Conservation (phyloP, 2,329 filamentous ascomycete species). For the Aspergillus oerlinghausenensis region DNA sequence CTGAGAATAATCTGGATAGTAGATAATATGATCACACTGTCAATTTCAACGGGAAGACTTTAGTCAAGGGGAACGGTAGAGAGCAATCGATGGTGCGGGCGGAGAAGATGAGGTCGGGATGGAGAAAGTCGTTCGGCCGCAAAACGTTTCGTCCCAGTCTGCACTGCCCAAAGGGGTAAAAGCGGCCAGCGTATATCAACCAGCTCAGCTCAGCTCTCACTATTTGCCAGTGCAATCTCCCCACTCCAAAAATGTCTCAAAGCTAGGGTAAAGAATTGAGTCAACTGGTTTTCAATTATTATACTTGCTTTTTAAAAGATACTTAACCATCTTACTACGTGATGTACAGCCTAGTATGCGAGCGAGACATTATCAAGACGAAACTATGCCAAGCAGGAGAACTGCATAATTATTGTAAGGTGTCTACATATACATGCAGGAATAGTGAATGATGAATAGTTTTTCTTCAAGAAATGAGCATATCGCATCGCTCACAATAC, state of each 20-base stretch:
- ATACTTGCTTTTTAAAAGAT: neutral
- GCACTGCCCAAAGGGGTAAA: slow-evolving; percentile 15
- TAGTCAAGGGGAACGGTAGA: neutral
- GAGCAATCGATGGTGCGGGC: neutral
- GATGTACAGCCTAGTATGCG: neutral
- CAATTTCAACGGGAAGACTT: neutral
- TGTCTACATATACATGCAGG: neutral
- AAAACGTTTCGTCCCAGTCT: slow-evolving; percentile 2
- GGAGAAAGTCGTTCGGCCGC: neutral
- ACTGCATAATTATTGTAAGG: neutral
- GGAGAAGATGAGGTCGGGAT: neutral
- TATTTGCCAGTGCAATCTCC: neutral
- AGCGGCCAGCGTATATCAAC: neutral
- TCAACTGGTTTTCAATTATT: neutral
- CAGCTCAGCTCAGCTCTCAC: neutral
- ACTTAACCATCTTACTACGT: neutral
- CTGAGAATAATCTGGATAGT: neutral
- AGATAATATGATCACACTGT: neutral
- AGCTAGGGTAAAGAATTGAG: neutral
- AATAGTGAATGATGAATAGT: neutral
- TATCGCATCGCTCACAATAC: too few relatives aligned
- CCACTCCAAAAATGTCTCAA: neutral
- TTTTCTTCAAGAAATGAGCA: too few relatives aligned
- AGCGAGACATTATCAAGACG: neutral
- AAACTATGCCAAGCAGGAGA: neutral